Conservation (phyloP, 139 green algal genomes). For the Asterochloris sp. region DNA sequence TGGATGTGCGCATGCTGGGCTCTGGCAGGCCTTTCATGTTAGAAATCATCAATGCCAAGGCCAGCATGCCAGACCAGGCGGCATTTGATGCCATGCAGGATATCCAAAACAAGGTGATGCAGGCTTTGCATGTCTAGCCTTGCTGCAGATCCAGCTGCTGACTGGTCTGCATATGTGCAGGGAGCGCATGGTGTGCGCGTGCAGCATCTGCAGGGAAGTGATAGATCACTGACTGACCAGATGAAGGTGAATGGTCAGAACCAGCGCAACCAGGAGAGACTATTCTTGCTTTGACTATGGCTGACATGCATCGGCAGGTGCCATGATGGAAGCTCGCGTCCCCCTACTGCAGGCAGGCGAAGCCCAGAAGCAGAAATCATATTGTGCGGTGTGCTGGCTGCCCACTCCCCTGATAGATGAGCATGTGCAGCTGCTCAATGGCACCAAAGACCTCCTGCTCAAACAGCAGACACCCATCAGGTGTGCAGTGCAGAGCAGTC, state of each 20-base stretch:
- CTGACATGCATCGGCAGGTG: neutral
- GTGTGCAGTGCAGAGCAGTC: too few relatives aligned
- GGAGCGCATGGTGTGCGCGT: slow-evolving; percentile 4
- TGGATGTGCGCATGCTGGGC: slow-evolving; percentile 88
- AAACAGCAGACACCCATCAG: slow-evolving; percentile 75
- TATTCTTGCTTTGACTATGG: neutral
- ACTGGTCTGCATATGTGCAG: neutral
- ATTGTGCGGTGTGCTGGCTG: slow-evolving; percentile 65
- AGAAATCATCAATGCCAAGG: slow-evolving; percentile 56
- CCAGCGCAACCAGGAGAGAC: neutral
- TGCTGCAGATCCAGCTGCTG: neutral
- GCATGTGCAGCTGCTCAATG: slow-evolving; percentile 44
- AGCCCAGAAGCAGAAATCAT: slow-evolving; percentile 77
- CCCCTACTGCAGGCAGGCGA: slow-evolving; percentile 64
- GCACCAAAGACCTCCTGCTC: slow-evolving; percentile 43
- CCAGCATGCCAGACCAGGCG: neutral
- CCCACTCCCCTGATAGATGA: slow-evolving; percentile 22
- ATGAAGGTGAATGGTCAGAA: neutral
- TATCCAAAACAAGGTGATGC: slow-evolving; percentile 10
- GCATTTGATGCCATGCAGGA: neutral
- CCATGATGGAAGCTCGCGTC: neutral
- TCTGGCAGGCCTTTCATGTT: slow-evolving; percentile 77
- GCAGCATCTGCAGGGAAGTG: neutral
- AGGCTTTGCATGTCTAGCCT: neutral
- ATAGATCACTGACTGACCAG: neutral